These are phyloP conservation scores for Zalerion maritima DNA, from an alignment of 495 filamentous ascomycete species.

Conservation along the genomic window DNA sequence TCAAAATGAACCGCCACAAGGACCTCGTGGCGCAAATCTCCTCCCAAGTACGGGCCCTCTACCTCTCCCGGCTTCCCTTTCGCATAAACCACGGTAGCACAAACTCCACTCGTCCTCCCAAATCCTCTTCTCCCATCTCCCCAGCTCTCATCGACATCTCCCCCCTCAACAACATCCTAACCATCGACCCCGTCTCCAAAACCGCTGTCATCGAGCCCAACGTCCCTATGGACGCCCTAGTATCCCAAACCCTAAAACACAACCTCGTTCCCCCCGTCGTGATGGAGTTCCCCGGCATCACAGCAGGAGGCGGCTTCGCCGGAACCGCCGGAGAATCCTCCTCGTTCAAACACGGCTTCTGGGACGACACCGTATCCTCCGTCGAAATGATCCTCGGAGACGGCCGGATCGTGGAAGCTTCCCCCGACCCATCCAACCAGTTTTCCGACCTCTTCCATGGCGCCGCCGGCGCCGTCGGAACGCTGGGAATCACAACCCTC, in stretches of 20 bases:
- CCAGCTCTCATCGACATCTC: conserved; percentile 26
- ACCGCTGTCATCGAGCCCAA: conserved; percentile 47
- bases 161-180: conserved; percentile 19
- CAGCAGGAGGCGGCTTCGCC: conserved; percentile 46
- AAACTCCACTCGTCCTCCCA: conserved; percentile 49
- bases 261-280: conserved; percentile 42
- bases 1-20: conserved; percentile 31
- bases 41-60: conserved; percentile 36
- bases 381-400: conserved; percentile 48
- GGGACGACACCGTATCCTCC: conserved; percentile 35
- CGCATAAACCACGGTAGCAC: conserved; percentile 68
- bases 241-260: conserved; percentile 34
- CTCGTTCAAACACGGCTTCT: conserved; percentile 44
- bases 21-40: conserved; percentile 32
- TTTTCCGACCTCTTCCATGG: conserved; percentile 38
- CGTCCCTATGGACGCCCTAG: conserved; percentile 48
- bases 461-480: conserved; percentile 42
- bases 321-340: conserved; percentile 47
- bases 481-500: conserved; percentile 39
- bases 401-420: conserved; percentile 31
- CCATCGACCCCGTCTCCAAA: conserved; percentile 21
- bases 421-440: conserved; percentile 15
- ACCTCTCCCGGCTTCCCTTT: conserved; percentile 44
- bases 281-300: conserved; percentile 52
- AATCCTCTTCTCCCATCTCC: conserved; percentile 9